Evolutionary conservation across 23 red algal genomes (phyloP), one percentile per base, ranked within the genome.

Genomic region (Gracilaria domingensis): DNA sequence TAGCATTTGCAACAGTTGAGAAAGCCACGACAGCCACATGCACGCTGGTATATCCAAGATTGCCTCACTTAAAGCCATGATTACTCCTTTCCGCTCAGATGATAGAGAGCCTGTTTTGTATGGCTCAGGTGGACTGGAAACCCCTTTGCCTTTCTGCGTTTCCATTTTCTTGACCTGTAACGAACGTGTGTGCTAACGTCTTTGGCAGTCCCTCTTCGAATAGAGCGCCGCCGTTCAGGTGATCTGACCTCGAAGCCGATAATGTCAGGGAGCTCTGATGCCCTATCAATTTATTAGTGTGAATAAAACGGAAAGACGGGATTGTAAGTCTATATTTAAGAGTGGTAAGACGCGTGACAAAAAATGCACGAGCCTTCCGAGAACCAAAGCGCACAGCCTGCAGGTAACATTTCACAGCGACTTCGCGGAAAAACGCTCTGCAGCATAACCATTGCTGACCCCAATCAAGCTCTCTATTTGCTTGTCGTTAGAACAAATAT

Each of bases 21-120:
- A 58, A 40, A 95, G 61, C 94, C 94, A 99, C 53, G 94, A 94
- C 9, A 99, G 45, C 97, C 97, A 99, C 82, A 96, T 83, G 94
- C 97, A 99, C 33, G 58, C 47, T 30, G 97, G 97, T 36, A 99
- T 20, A 74, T 73, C 89, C 45, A 49, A 42, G 49, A 54, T 89
- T 23, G 79, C 42, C n/a, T 14, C 39, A 77, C 42, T 77, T 13
- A 77, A 20, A 25, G 72, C 72, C 50, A 14, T 45, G 45, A 40
- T 77, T 26, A 77, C 72, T 28, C 72, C 72, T 28, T 80, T 66
- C 44, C 75, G 34, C 23, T 77, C 73, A 16, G 37, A 80, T 64
- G 87, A 81, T 2, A 65, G 37, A 4, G 29, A 21, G 58, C 49
- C 47, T 8, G 33, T 65, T 58, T 79, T 66, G 87, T 28, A 51